Evolutionary conservation across 345 rosid genomes (phyloP), one percentile per base, ranked within the genome.

Genomic region (Zanthoxylum bungeanum): DNA sequence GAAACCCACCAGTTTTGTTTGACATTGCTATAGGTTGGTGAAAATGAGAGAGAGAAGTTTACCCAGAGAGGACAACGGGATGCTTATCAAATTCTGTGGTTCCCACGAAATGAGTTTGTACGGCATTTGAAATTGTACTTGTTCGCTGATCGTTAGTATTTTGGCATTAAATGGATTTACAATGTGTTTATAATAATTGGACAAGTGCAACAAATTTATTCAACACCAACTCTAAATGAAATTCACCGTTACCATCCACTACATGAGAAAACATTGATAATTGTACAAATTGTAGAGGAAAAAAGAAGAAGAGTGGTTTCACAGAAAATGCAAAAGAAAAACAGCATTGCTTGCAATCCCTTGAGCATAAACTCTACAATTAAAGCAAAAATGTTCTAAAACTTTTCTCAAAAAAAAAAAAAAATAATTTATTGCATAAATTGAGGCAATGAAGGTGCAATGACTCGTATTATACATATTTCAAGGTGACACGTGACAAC

Each of bases 11-110:
- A 40, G 30, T 59, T 28, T 31, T 2, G 39, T 34, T 21, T n/a
- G 42, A 39, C 12, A 3, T 21, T 36, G 47, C 5, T 16, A 21
- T 63, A 16, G 14, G 19, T 36, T 7, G 68, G 70, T 52, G 60
- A 59, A 64, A 55, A 47, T 61, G 49, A 56, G 24, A 73, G 66
- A 36, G 70, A 64, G 50, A 71, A 66, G 57, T 76, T 75, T 85
- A 92, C 99, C 87, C 70, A 34, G 91, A 92, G 50, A 95, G 46
- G 77, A 88, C 83, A 61, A 91, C 91, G 14, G 97, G 99, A 83
- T 95, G 97, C 37, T 83, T 87, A 47, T 84, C 88, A 60, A 87
- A 85, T 68, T 84, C 96, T 67, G 85, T 66, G 50, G 66, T 71
- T 75, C 84, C 93, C 73, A 72, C 71, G 82, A 89, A 90, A 82